phyloP scores from a whole-genome alignment of 768 basidiomycete species.

The Russula brevipes region DNA sequence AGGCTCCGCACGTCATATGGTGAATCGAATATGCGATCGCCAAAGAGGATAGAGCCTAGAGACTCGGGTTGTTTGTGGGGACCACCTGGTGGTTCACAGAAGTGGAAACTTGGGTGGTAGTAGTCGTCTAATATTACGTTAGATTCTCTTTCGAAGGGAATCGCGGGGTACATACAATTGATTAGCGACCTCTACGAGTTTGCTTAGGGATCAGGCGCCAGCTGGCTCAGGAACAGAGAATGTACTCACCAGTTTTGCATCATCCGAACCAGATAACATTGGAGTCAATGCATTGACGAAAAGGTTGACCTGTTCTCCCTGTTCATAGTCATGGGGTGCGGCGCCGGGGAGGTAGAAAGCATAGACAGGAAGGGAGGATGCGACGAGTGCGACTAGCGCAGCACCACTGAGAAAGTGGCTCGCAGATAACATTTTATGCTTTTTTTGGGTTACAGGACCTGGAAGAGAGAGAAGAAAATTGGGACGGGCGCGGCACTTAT shows the following conservation, averaged over 20 bases:
- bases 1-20: slow-evolving; percentile 67
- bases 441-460: neutral
- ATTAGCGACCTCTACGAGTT: slow-evolving; percentile 75
- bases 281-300: slow-evolving; percentile 89
- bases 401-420: slow-evolving; percentile 25
- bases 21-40: slow-evolving; percentile 89
- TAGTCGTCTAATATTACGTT: slow-evolving; percentile 68
- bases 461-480: neutral
- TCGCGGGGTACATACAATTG: slow-evolving; percentile 53
- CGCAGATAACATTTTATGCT: slow-evolving; percentile 16
- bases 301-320: slow-evolving; percentile 70
- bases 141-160: neutral
- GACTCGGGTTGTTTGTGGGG: slow-evolving; percentile 74
- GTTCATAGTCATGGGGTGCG: slow-evolving; percentile 76
- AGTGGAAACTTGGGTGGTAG: slow-evolving; percentile 80
- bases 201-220: neutral
- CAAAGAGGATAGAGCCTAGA: slow-evolving; percentile 91
- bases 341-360: slow-evolving; percentile 93
- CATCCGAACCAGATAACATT: slow-evolving; percentile 61
- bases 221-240: neutral
- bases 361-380: slow-evolving; percentile 25
- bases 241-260: slow-evolving; percentile 65
- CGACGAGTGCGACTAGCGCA: slow-evolving; percentile 25
- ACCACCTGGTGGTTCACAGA: slow-evolving; percentile 77
- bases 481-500: neutral